These are phyloP conservation scores for Scutellaria baicalensis DNA, from an alignment of 257 asterid genomes.

Conservation along the genomic window DNA sequence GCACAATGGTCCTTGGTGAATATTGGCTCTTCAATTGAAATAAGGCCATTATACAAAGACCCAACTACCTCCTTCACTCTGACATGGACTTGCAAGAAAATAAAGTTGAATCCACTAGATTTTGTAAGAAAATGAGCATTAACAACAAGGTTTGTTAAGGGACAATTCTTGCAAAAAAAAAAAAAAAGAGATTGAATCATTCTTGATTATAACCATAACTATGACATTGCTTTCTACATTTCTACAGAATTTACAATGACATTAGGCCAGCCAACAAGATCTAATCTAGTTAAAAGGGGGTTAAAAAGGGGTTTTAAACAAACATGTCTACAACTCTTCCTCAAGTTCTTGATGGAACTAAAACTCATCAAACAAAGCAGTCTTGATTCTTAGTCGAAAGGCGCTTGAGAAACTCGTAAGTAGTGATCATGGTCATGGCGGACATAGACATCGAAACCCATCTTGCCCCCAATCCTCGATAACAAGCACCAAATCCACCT, in stretches of 20 bases:
- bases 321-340: neutral
- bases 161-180: too few species aligned
- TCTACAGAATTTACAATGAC: slow-evolving; percentile 32
- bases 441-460: slow-evolving; percentile 99
- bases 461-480: slow-evolving; percentile 91
- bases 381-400: slow-evolving; percentile 76
- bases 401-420: slow-evolving; percentile 89
- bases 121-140: too few species aligned
- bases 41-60: slow-evolving; percentile 22
- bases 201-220: too few species aligned
- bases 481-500: slow-evolving; percentile 92
- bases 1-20: too few species aligned
- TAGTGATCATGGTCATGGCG: slow-evolving; percentile 93
- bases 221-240: slow-evolving; percentile 22
- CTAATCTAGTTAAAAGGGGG: neutral
- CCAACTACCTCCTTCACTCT: neutral
- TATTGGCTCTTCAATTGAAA: slow-evolving; percentile 16
- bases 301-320: slow-evolving; percentile 13
- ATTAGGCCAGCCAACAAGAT: slow-evolving; percentile 9
- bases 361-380: slow-evolving; percentile 28
- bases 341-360: neutral
- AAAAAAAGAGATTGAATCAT: too few species aligned
- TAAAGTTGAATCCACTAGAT: too few species aligned
- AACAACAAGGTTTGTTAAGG: too few species aligned
- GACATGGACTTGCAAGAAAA: neutral